Conservation (phyloP, 495 filamentous ascomycete species). For the Pyrenula aspistea region DNA sequence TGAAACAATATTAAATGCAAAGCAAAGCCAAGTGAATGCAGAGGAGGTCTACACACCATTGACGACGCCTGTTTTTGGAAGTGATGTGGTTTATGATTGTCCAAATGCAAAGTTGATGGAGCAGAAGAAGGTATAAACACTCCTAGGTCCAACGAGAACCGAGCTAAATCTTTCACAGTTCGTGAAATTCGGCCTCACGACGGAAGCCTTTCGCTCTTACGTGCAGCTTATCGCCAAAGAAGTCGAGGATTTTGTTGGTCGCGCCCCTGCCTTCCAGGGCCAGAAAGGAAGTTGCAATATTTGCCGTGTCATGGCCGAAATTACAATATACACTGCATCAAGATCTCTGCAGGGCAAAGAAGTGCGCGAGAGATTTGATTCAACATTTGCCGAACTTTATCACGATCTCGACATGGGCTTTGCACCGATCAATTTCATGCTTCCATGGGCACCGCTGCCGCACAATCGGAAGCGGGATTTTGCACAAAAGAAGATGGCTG, state of each 20-base stretch:
- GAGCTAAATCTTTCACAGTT: slow-evolving; percentile 28
- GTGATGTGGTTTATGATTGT: slow-evolving; percentile 54
- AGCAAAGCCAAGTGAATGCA: slow-evolving; percentile 47
- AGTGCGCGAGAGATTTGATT: slow-evolving; percentile 48
- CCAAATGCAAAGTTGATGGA: slow-evolving; percentile 57
- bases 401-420: slow-evolving; percentile 58
- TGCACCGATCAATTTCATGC: slow-evolving; percentile 53
- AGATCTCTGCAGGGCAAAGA: slow-evolving; percentile 54
- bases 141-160: background rate
- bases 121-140: slow-evolving; percentile 45
- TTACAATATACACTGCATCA: slow-evolving; percentile 56
- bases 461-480: slow-evolving; percentile 48
- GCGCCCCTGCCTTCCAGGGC: slow-evolving; percentile 30
- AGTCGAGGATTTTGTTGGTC: slow-evolving; percentile 36
- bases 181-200: slow-evolving; percentile 52
- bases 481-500: slow-evolving; percentile 43
- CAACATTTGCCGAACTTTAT: slow-evolving; percentile 49
- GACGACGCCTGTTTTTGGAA: slow-evolving; percentile 51
- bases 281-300: slow-evolving; percentile 39
- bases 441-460: slow-evolving; percentile 49
- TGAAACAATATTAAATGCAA: slow-evolving; percentile 52
- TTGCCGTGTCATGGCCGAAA: slow-evolving; percentile 41
- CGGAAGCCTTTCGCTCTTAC: slow-evolving; percentile 50
- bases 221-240: slow-evolving; percentile 44
- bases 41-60: slow-evolving; percentile 52